Conservation (phyloP, 148 eudicot species). For the Chenopodium berlandieri region DNA sequence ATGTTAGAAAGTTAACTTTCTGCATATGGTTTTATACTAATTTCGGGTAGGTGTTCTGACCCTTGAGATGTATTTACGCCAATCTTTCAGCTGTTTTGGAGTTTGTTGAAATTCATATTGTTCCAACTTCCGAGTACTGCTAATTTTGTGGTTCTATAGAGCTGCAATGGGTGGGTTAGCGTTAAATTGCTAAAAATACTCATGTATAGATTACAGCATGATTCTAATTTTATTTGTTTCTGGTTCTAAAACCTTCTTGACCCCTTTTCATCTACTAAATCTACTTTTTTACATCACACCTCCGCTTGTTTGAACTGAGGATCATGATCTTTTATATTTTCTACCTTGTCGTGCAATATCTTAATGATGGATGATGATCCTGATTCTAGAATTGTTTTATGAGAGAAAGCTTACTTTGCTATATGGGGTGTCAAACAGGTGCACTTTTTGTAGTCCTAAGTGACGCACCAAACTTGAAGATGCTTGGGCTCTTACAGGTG, state of each 20-base stretch:
- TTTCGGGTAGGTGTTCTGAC: background rate
- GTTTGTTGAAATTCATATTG: background rate
- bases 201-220: background rate
- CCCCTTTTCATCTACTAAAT: background rate
- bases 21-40: background rate
- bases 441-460: conserved; percentile 85
- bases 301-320: background rate
- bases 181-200: background rate
- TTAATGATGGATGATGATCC: background rate
- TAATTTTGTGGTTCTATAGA: background rate
- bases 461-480: conserved; percentile 84
- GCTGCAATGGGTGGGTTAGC: conserved; percentile 4
- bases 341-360: background rate
- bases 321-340: background rate
- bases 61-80: background rate
- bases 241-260: background rate
- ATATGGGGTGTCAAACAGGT: conserved; percentile 51
- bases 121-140: background rate
- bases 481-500: conserved; percentile 95
- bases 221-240: background rate
- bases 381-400: background rate
- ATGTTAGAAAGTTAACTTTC: background rate
- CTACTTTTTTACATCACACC: background rate
- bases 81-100: background rate
- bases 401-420: conserved; percentile 13